Base-by-base conservation (phyloP, 2,329 filamentous ascomycete genomes). In the Epicoccum nigrum region DNA sequence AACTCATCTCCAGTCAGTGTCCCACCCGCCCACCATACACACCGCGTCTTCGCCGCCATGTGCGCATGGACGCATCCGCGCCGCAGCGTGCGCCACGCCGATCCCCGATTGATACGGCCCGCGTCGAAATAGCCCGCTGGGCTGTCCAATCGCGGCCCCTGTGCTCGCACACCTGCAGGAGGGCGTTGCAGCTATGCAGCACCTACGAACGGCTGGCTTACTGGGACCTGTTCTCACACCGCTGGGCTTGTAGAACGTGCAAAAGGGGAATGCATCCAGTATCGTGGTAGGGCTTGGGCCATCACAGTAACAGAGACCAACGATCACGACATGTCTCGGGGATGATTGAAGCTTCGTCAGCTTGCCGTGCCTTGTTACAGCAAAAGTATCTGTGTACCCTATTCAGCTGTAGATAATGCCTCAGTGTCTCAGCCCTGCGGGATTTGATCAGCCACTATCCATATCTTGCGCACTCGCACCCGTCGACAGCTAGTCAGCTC, bases 1-100 rank as follows among this genome's bases (percentile, higher is more conserved):
- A 35, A 41, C 20, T 27, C 17, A 16, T 27, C 37, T 13, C 17
- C 15, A 6, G 28, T 13, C 12, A 9, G 9, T 21, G 12, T 6
- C 20, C 4, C 5, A 15, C 37, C 41, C 42, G n/a, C 48, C 41
- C 35, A 37, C 37, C 43, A 51, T 46, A 42, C 42, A 52, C 43
- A 44, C 49, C 49, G 49, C 49, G 42, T 28, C 38, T 38, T 52
- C 28, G 49, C 39, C 44, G 43, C 43, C 38, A 52, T 43, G 43
- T 42, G 48, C 34, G 41, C 47, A 9, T 12, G 28, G 9, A 11
- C 28, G 28, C 28, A 11, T 27, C 23, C 28, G 23, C 28, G 28
- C 28, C 28, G 9, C 28, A 30, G 28, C 7, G 4, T 30, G 28
- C 28, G 11, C 28, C 28, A 30, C 9, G 9, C 28, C 11, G 28